These are phyloP conservation scores for Candida sp. DNA, from an alignment of 1,139 yeast species.

Conservation along the genomic window DNA sequence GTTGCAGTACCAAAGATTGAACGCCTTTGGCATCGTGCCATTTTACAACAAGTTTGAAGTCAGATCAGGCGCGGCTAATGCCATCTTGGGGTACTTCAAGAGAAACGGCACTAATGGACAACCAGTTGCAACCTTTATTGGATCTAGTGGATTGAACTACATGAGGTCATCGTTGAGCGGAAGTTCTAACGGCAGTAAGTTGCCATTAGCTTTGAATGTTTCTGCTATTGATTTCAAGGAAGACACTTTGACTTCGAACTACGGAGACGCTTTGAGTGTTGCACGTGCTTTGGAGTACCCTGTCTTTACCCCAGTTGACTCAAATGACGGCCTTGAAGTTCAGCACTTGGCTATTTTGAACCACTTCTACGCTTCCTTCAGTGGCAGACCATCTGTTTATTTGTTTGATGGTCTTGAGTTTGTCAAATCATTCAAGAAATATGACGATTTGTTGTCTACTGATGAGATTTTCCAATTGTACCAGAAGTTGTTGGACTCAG, in stretches of 20 bases:
- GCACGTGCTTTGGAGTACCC: slow-evolving; percentile 73
- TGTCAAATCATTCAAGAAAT: slow-evolving; percentile 58
- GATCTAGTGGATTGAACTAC: slow-evolving; percentile 69
- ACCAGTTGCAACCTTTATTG: slow-evolving; percentile 59
- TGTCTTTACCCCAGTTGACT: slow-evolving; percentile 70
- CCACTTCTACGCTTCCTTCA: slow-evolving; percentile 58
- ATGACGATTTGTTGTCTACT: slow-evolving; percentile 48
- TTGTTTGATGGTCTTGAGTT: slow-evolving; percentile 83
- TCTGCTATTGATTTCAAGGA: slow-evolving; percentile 75
- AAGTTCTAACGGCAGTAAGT: slow-evolving; percentile 34
- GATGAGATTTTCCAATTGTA: slow-evolving; percentile 48
- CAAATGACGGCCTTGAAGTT: slow-evolving; percentile 54
- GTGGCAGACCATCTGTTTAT: slow-evolving; percentile 65
- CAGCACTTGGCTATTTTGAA: slow-evolving; percentile 74
- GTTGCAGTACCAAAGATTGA: slow-evolving; percentile 56
- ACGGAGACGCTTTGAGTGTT: slow-evolving; percentile 62
- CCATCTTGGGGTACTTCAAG: slow-evolving; percentile 73
- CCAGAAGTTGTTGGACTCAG: slow-evolving; percentile 34
- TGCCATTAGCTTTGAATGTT: slow-evolving; percentile 74
- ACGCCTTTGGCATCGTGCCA: slow-evolving; percentile 62
- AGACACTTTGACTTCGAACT: slow-evolving; percentile 65
- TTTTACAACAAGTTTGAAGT: slow-evolving; percentile 67
- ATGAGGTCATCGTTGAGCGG: slow-evolving; percentile 59
- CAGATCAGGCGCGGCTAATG: slow-evolving; percentile 84
- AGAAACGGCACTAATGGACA: slow-evolving; percentile 43